Conservation (phyloP, 2,329 filamentous ascomycete genomes). For the Trichoderma sp. region DNA sequence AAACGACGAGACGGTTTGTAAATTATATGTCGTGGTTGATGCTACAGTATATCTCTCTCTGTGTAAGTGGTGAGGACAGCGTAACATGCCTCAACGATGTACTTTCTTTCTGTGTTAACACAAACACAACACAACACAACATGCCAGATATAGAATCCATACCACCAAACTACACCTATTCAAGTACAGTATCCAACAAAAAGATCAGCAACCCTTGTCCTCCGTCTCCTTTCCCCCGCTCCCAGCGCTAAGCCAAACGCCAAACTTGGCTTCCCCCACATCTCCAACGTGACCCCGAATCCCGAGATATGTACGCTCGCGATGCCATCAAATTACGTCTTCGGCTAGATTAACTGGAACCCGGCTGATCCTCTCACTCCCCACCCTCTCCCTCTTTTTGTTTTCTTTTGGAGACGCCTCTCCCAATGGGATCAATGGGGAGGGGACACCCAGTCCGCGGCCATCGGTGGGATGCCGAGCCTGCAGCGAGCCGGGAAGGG, state of each 20-base stretch:
- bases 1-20: background rate
- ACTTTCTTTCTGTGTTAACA: background rate
- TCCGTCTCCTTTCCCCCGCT: background rate
- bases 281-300: slow-evolving; percentile 14
- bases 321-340: background rate
- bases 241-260: background rate
- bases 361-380: background rate
- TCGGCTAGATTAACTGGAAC: slow-evolving; percentile 4
- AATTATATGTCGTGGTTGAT: background rate
- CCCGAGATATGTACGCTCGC: slow-evolving; percentile 11
- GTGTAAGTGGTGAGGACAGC: background rate
- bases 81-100: background rate
- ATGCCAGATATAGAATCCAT: background rate
- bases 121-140: background rate
- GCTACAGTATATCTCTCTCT: background rate
- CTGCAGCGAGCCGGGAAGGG: slow-evolving; percentile 5
- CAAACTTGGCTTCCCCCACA: background rate
- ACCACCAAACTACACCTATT: background rate
- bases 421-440: background rate
- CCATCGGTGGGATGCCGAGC: slow-evolving; percentile 9
- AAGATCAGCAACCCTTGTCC: background rate
- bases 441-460: background rate
- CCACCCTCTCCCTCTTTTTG: background rate
- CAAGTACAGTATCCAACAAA: background rate
- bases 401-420: background rate